phyloP scores from a whole-genome alignment of 805 yeast species.

The Suhomyces sp. region DNA sequence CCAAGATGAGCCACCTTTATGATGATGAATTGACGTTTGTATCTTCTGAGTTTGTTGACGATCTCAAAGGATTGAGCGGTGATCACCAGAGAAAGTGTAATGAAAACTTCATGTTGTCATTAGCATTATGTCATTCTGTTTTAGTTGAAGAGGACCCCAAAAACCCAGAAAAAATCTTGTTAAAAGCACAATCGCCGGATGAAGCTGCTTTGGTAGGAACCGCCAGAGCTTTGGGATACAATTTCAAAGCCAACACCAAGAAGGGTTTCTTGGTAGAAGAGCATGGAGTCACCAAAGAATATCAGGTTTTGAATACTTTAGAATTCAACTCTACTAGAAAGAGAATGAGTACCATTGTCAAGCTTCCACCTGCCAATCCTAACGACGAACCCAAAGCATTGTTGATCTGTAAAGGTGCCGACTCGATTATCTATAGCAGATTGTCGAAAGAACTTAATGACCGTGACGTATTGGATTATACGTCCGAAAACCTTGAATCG shows the following conservation, averaged over 20 bases:
- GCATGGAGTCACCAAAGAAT: slow-evolving; percentile 69
- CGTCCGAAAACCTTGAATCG: slow-evolving; percentile 73
- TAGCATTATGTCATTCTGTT: slow-evolving; percentile 79
- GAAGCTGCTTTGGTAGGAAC: slow-evolving; percentile 84
- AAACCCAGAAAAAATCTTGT: slow-evolving; percentile 50
- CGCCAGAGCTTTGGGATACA: slow-evolving; percentile 74
- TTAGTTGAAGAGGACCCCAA: slow-evolving; percentile 63
- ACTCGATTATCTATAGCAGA: slow-evolving; percentile 71
- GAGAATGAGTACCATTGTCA: slow-evolving; percentile 81
- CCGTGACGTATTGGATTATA: slow-evolving; percentile 50
- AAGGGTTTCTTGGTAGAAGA: slow-evolving; percentile 63
- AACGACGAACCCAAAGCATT: slow-evolving; percentile 47
- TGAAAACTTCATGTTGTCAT: slow-evolving; percentile 72
- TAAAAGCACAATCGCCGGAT: slow-evolving; percentile 83
- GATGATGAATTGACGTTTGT: slow-evolving; percentile 68
- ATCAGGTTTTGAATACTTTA: slow-evolving; percentile 64
- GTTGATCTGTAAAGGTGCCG: slow-evolving; percentile 82
- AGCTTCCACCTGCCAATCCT: slow-evolving; percentile 48
- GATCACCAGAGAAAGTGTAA: slow-evolving; percentile 52
- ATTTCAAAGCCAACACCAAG: slow-evolving; percentile 63
- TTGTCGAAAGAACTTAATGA: slow-evolving; percentile 46
- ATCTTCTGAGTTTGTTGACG: slow-evolving; percentile 63
- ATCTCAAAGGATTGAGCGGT: slow-evolving; percentile 52
- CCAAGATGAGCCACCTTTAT: slow-evolving; percentile 16
- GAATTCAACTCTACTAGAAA: slow-evolving; percentile 84